These are phyloP conservation scores for Monosporozyma siamensis DNA, from an alignment of 805 yeast genomes.

Conservation along the genomic window DNA sequence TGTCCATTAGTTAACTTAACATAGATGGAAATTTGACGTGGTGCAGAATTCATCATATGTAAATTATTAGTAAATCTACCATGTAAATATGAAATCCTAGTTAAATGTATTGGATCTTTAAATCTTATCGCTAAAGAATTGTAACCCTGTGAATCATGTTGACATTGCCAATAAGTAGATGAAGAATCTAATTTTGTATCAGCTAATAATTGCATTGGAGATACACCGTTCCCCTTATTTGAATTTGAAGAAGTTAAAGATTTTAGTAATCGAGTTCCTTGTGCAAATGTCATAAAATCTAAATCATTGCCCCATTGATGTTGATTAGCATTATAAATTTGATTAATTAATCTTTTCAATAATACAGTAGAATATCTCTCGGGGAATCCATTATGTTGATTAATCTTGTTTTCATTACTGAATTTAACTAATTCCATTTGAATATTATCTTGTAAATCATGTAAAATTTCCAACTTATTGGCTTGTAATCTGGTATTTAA, in stretches of 20 bases:
- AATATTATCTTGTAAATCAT: conserved; percentile 16
- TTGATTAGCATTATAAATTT: conserved; percentile 26
- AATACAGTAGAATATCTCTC: conserved; percentile 21
- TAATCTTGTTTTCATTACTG: background rate
- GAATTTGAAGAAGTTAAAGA: conserved; percentile 30
- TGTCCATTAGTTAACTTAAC: conserved; percentile 15
- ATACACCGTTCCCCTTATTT: conserved; percentile 19
- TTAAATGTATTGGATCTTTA: conserved; percentile 32
- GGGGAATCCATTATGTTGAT: conserved; percentile 3
- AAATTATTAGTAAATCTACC: conserved; percentile 31
- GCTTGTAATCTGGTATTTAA: conserved; percentile 19
- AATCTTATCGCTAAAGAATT: conserved; percentile 33
- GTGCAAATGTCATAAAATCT: conserved; percentile 29
- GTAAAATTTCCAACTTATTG: conserved; percentile 22
- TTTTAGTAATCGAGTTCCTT: conserved; percentile 32
- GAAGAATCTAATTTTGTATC: conserved; percentile 15
- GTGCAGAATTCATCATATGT: conserved; percentile 34
- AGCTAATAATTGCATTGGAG: conserved; percentile 22
- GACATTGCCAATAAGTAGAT: conserved; percentile 29
- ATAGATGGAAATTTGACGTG: conserved; percentile 29
- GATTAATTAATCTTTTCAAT: conserved; percentile 21
- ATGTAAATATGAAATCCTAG: conserved; percentile 31
- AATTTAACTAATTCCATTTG: conserved; percentile 4
- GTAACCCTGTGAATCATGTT: conserved; percentile 10
- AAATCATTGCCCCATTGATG: conserved; percentile 30